phyloP scores from a whole-genome alignment of 2,329 filamentous ascomycete species.

The Fusarium miscanthi region DNA sequence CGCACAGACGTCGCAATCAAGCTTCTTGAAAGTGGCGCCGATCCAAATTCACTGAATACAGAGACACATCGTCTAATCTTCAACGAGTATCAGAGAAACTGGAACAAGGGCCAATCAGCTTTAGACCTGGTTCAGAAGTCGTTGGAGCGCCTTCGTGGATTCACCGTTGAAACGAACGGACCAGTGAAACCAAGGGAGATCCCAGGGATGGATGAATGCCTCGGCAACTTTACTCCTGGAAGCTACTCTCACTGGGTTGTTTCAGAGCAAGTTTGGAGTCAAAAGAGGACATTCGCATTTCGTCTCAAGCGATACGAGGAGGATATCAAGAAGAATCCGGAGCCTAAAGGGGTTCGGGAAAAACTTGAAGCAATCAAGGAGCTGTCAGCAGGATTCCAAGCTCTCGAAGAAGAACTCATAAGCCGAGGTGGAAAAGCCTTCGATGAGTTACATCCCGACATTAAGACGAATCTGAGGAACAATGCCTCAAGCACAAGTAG shows the following conservation, averaged over 20 bases:
- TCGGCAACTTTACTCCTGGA: constrained; percentile 60
- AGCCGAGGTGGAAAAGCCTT: constrained; percentile 75
- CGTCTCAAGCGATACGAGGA: constrained; percentile 47
- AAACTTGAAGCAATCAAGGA: constrained; percentile 66
- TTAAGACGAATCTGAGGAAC: constrained; percentile 44
- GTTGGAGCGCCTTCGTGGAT: constrained; percentile 61
- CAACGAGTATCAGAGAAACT: constrained; percentile 47
- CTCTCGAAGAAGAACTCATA: constrained; percentile 55
- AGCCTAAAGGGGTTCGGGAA: constrained; percentile 50
- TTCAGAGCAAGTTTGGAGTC: constrained; percentile 51
- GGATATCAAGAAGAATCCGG: constrained; percentile 25
- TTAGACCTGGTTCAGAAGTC: constrained; percentile 70
- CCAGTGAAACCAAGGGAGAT: constrained; percentile 45
- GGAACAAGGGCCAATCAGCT: constrained; percentile 58
- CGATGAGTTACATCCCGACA: constrained; percentile 69
- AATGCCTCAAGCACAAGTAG: neutral
- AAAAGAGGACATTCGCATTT: constrained; percentile 49
- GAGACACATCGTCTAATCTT: constrained; percentile 51
- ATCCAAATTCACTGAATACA: constrained; percentile 70
- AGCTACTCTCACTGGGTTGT: constrained; percentile 71
- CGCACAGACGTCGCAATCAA: constrained; percentile 61
- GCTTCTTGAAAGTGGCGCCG: constrained; percentile 72
- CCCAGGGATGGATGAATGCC: constrained; percentile 62
- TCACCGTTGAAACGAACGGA: constrained; percentile 46
- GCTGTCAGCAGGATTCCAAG: constrained; percentile 19